Base-by-base conservation (phyloP, 768 basidiomycete genomes). In the Russula abietina region DNA sequence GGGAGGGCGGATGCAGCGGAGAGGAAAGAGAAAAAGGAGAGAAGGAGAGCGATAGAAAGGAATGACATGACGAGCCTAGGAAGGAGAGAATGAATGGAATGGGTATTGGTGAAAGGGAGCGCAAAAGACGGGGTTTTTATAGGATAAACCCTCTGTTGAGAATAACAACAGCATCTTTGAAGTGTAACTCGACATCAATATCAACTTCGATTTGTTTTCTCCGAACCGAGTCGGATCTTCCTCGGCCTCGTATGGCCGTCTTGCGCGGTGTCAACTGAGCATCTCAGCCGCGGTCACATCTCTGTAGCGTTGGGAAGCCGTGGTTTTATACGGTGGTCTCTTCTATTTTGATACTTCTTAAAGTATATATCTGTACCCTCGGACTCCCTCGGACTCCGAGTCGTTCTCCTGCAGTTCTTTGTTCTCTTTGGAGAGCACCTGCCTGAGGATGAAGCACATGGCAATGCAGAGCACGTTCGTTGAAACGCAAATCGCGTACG, bases 401-500 rank as follows among this genome's bases (percentile, higher is more conserved):
- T n/a, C 82, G 69, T 74, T 73, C 69, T 75, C 72, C 67, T 73
- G 71, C 24, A 74, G 51, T 64, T 67, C 55, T 62, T 66, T 64
- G 65, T 76, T 77, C 41, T 71, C 55, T 5, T 55, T 33, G 60
- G 70, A 68, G 14, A 77, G 71, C 45, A 71, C 73, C 59, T 32
- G 58, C 65, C 73, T 72, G 68, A 76, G 74, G 43, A 73, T 38
- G 50, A 67, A 70, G 64, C 77, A 75, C 72, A 78, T 73, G 53
- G 78, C 69, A 38, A 77, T 76, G 46, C 62, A 67, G 14, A 73
- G 65, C n/a, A 77, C 78, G 66, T 76, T 83, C 63, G 81, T 79
- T 57, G 81, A 75, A 49, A 88, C 85, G 74, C 87, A 89, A 61
- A 94, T 87, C 26, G 79, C 81, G 73, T 85, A 94, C 1, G 88